These are phyloP conservation scores for Phtheirospermum japonicum DNA, from an alignment of 257 asterid genomes.

Conservation along the genomic window DNA sequence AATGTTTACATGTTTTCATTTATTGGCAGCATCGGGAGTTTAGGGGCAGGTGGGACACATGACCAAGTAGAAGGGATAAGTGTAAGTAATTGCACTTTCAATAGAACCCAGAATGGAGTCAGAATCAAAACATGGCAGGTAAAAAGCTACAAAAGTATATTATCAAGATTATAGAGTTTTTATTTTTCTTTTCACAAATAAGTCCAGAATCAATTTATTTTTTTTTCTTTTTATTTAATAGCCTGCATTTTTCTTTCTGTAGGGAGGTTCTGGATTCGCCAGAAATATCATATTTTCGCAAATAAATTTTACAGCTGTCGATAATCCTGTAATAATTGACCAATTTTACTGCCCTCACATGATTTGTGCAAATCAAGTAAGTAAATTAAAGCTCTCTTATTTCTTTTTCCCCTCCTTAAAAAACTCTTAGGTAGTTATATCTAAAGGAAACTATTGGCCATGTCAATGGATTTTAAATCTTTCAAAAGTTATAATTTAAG, in stretches of 20 bases:
- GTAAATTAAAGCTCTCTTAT: too few relatives aligned
- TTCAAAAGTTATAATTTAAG: too few relatives aligned
- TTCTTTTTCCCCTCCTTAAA: too few relatives aligned
- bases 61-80: slow-evolving; percentile 40
- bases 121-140: slow-evolving; percentile 73
- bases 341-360: not conserved
- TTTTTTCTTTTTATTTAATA: too few relatives aligned
- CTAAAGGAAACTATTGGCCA: too few relatives aligned
- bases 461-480: too few relatives aligned
- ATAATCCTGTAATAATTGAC: not conserved
- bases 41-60: slow-evolving; percentile 42
- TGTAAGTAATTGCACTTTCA: slow-evolving; percentile 40
- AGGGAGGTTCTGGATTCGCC: slow-evolving; percentile 61
- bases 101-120: slow-evolving; percentile 41
- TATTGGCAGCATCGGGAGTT: slow-evolving; percentile 53
- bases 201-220: too few relatives aligned
- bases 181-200: too few relatives aligned
- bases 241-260: not conserved
- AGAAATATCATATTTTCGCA: slow-evolving; percentile 15
- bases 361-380: not conserved
- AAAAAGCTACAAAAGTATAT: not conserved
- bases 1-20: too few relatives aligned
- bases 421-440: too few relatives aligned
- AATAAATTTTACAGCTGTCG: not conserved
- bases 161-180: too few relatives aligned